Evolutionary conservation across 495 filamentous ascomycete genomes (phyloP), one percentile per base, ranked within the genome.

Genomic region (Penicillium roqueforti): DNA sequence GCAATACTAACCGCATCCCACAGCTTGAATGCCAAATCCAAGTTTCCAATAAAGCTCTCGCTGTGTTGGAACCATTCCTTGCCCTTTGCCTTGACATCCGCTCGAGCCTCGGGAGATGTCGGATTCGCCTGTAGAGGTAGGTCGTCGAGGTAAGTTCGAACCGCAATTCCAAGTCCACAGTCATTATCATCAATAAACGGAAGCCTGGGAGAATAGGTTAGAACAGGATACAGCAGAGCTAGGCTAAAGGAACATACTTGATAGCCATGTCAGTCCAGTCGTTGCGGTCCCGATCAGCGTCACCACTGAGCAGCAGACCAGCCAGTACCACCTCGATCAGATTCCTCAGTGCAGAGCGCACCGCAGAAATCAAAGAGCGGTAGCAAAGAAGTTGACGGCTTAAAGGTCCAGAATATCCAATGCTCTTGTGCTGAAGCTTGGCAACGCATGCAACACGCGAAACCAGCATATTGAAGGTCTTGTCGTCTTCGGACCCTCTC

Each of bases 331-430:
- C 86, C 71, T 99, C 95, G 29, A 92, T 72, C 37, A 96, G 70
- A 66, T 92, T 92, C 49, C 93, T 81, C 53, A 93, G 74, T 36
- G 82, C 82, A 48, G 82, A 77, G 18, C 92, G 89, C 29, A 96
- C 84, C 53, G 87, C 83, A 7, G 84, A 84, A 36, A 87, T 85
- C 54, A 97, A 76, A 0, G 91, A 90, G 54, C 90, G 88, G 73
- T 90, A 97, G 26, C 85, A 87, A 10, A 97, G 78, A 39, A 97
- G 77, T 60, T 93, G 88, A 63, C 92, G 85, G 76, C 88, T 96
- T 1, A 99, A 77, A 0, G 93, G 93, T 1, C 93, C 93, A 22
- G 93, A 97, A 70, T 96, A 99, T 22, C 95, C 92, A 60, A 92
- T 91, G 6, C 79, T 73, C 57, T 88, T 80, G 65, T 99, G 93